phyloP scores from a whole-genome alignment of 192 early-diverging fungal species.

The Dissophora globulifera region DNA sequence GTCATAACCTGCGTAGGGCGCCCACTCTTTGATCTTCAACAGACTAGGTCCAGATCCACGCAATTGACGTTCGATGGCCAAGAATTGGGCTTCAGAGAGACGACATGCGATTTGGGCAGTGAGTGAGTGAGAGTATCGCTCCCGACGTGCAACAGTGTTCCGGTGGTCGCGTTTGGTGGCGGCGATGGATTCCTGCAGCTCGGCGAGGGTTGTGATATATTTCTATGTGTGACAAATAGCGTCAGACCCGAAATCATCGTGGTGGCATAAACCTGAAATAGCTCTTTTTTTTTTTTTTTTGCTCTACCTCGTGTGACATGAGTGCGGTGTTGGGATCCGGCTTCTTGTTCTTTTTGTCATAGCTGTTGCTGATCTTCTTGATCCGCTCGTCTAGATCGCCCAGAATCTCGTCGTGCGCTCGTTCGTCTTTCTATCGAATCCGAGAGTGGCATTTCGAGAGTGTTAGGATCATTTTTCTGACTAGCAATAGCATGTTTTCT shows the following conservation, averaged over 20 bases:
- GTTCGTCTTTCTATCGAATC: slow-evolving; percentile 64
- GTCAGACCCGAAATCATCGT: not conserved
- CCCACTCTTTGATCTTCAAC: slow-evolving; percentile 59
- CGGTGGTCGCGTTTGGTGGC: slow-evolving; percentile 41
- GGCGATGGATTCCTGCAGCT: slow-evolving; percentile 46
- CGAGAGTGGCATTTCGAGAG: too few relatives aligned
- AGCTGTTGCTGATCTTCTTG: slow-evolving; percentile 52
- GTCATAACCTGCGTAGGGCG: slow-evolving; percentile 51
- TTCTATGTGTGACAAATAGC: slow-evolving; percentile 20
- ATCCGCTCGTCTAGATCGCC: slow-evolving; percentile 52
- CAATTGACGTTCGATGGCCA: slow-evolving; percentile 47
- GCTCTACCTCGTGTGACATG: slow-evolving; percentile 51
- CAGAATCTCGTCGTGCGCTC: slow-evolving; percentile 45
- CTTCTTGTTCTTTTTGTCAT: slow-evolving; percentile 56
- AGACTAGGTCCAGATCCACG: slow-evolving; percentile 54
- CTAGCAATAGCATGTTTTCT: too few relatives aligned
- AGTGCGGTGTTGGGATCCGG: slow-evolving; percentile 50
- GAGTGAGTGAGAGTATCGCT: slow-evolving; percentile 44
- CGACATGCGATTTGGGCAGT: slow-evolving; percentile 53
- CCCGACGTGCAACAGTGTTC: slow-evolving; percentile 39
- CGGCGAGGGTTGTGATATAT: slow-evolving; percentile 50
- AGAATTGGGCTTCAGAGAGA: slow-evolving; percentile 48
- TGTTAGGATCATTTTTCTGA: not conserved
- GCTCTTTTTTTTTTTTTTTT: not conserved
- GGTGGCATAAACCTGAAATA: not conserved